phyloP scores from a whole-genome alignment of 179 eudicot genomes.

The Gypsophila paniculata region DNA sequence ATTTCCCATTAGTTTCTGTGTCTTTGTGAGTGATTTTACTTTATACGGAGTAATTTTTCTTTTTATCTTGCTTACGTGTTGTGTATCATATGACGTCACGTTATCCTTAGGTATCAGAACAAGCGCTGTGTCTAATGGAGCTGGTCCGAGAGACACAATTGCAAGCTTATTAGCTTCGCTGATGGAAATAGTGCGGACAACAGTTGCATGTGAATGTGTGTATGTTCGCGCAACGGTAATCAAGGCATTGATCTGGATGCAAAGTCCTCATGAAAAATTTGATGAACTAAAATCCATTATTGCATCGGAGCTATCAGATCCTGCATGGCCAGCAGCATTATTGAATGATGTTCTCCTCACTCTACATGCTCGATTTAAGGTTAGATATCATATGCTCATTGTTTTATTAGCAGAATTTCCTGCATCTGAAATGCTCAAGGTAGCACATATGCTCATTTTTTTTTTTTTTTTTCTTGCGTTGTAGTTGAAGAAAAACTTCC shows the following conservation, averaged over 20 bases:
- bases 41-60: neutral
- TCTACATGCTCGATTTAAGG: slow-evolving; percentile 99
- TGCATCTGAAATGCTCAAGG: neutral
- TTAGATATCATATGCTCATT: slow-evolving; percentile 17
- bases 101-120: slow-evolving; percentile 48
- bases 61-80: slow-evolving; percentile 3
- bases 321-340: slow-evolving; percentile 95
- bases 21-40: neutral
- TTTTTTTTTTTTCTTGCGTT: no score
- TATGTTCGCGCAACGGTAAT: slow-evolving; percentile 98
- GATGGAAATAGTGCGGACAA: slow-evolving; percentile 98
- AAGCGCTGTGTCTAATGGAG: slow-evolving; percentile 57
- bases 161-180: slow-evolving; percentile 85
- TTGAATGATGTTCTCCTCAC: slow-evolving; percentile 95
- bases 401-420: neutral
- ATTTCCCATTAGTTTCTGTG: neutral
- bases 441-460: neutral
- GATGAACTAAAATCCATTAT: slow-evolving; percentile 89
- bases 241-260: slow-evolving; percentile 99
- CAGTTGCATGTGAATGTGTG: slow-evolving; percentile 99
- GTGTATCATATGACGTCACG: neutral
- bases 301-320: slow-evolving; percentile 97
- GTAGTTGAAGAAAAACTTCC: no score
- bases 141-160: slow-evolving; percentile 81
- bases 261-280: slow-evolving; percentile 90